A percentile compares a stretch with the other conserved stretches of the same genome.
phyloP scores from a whole-genome alignment of 495 filamentous ascomycete genomes.

The Amphirosellinia nigrospora region DNA sequence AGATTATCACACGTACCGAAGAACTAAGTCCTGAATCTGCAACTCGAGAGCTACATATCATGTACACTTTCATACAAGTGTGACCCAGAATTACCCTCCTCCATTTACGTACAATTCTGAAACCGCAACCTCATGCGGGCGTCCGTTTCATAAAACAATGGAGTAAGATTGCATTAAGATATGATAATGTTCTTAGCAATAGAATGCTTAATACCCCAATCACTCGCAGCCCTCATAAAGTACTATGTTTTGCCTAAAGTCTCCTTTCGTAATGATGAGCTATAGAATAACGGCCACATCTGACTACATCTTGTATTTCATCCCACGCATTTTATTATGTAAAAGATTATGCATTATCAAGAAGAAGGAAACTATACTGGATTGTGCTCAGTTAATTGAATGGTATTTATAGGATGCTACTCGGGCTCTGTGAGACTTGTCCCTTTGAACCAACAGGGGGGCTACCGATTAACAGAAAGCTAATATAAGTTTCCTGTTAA shows the following conservation, averaged over 20 bases:
- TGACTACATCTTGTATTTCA: not conserved
- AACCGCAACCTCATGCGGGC: not conserved
- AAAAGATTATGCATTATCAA: not conserved
- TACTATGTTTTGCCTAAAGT: not conserved
- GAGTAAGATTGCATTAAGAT: not conserved
- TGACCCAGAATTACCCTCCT: not conserved
- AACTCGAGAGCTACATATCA: too few relatives aligned
- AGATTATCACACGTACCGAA: too few relatives aligned
- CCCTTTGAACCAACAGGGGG: not conserved
- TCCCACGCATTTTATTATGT: not conserved
- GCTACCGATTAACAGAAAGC: not conserved
- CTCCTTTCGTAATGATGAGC: not conserved
- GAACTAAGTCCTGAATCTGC: too few relatives aligned
- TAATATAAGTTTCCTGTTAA: not conserved
- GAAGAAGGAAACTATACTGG: not conserved
- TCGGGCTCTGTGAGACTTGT: not conserved
- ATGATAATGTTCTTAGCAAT: not conserved
- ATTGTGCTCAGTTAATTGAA: not conserved
- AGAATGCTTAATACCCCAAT: not conserved
- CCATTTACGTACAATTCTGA: not conserved
- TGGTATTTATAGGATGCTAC: not conserved
- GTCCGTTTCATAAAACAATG: not conserved
- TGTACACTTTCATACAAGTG: too few relatives aligned
- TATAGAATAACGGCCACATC: not conserved
- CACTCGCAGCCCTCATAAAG: not conserved